Percentiles rank a stretch among this genome's conserved stretches.
phyloP scores from a whole-genome alignment of 73 alveolate genomes.

The Symbiodinium natans region DNA sequence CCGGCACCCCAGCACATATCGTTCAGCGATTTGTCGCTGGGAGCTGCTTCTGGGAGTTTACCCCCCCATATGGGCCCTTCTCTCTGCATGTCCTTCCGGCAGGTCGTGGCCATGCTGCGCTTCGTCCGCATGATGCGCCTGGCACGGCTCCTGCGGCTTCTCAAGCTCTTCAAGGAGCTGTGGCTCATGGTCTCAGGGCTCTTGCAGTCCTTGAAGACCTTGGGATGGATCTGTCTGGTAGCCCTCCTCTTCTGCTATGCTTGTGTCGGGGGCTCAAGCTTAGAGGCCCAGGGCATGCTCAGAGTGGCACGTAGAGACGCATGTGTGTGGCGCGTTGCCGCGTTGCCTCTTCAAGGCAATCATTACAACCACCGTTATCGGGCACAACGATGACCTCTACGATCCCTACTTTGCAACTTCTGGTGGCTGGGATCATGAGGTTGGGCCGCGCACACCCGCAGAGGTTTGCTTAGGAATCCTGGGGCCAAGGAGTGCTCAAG shows the following conservation, averaged over 20 bases:
- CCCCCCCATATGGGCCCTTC: too few relatives aligned
- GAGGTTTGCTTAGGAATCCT: too few relatives aligned
- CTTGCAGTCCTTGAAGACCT: constrained; percentile 61
- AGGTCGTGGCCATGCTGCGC: constrained; percentile 80
- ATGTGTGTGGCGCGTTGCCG: too few relatives aligned
- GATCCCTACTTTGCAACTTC: constrained; percentile 73
- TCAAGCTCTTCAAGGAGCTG: constrained; percentile 80
- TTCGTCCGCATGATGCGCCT: constrained; percentile 91
- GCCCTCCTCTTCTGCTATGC: constrained; percentile 83
- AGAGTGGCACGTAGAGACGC: too few relatives aligned
- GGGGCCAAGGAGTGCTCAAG: too few relatives aligned
- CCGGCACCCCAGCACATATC: not conserved
- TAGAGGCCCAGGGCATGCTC: too few relatives aligned
- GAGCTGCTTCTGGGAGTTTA: too few relatives aligned
- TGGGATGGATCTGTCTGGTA: constrained; percentile 89
- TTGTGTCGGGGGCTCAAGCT: constrained; percentile 2
- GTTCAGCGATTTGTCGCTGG: too few relatives aligned
- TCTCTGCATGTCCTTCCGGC: too few relatives aligned
- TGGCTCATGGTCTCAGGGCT: constrained; percentile 82
- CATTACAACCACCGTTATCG: constrained; percentile 68
- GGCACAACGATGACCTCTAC: constrained; percentile 88
- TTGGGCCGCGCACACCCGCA: not conserved
- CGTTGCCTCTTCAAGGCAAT: too few relatives aligned
- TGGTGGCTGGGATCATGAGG: constrained; percentile 92
- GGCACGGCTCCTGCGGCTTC: constrained; percentile 74